Evolutionary conservation across 1,139 yeast species (phyloP), one percentile per base, ranked within the genome.

Genomic region (Nakaseomyces nivariensis): DNA sequence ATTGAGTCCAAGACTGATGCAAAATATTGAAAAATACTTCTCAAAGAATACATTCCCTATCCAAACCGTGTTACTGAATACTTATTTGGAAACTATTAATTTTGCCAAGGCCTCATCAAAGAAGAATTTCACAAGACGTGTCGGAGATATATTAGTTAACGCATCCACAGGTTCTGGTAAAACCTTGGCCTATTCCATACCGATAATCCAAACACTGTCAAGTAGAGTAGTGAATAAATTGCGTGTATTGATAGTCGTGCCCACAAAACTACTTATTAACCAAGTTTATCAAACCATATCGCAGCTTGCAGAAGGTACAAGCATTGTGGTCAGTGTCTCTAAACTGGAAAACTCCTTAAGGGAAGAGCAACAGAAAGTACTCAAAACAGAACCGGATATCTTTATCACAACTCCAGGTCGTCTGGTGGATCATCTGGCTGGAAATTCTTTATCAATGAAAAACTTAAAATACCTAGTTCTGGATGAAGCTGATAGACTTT

Each of bases 141-240:
- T 65, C 52, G 90, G 92, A 24, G 96, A 92, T 64, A 68, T 89
- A 17, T 71, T 92, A 46, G 96, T 92, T 4, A 90, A 92, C 66
- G 96, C 98, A 1, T 81, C 95, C 4, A 92, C 99, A 0, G 99
- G 99, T 48, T 85, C 96, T 0, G 99, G 99, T 61, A 92, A 92
- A 64, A 92, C 99, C 0, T 71, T 94, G 49, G 95, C 97, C 7
- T 92, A 92, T 63, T 76, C 81, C 52, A 75, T 92, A 3, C 98
- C 98, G 1, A 77, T 92, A 9, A 74, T 94, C 2, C 89, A 89
- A 54, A 72, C 79, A 4, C 71, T 92, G 49, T 71, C 75, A 13
- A 67, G 69, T 11, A 74, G 96, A 53, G 71, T 77, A 0, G 90
- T 88, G 2, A 92, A 95, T 0, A 72, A 81, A 48, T 67, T 87